Evolutionary conservation across 1,139 yeast species (phyloP), one percentile per base, ranked within the genome.

Genomic region (Diutina catenulata): DNA sequence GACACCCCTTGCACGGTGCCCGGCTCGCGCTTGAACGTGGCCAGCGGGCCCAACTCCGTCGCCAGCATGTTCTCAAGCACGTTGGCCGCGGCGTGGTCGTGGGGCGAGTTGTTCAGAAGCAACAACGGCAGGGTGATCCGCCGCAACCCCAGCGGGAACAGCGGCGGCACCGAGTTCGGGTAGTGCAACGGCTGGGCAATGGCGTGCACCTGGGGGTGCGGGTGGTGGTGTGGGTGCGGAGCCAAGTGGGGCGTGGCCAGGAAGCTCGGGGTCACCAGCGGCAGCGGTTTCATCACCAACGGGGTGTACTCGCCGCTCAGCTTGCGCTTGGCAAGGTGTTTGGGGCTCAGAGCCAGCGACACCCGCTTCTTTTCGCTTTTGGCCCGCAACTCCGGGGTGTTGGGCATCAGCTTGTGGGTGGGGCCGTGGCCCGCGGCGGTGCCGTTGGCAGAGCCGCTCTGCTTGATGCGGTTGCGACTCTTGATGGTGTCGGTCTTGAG

Each of bases 401-500:
- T 64, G 11, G 72, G 68, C 33, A 21, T 31, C 35, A 31, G 35
- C 13, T 31, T 31, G 16, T 31, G 24, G 15, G n/a, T 14, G n/a
- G n/a, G n/a, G n/a, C n/a, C n/a, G n/a, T n/a, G n/a, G n/a, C n/a
- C n/a, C n/a, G n/a, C n/a, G 21, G 60, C 58, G 29, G 60, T 55
- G 15, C 55, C 48, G 39, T 53, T 55, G 36, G 53, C 46, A 32
- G 47, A 48, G 41, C 48, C 50, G 37, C 61, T 67, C 46, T 70
- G 74, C 53, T 77, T 78, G 49, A 76, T 81, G 50, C 97, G 70
- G 55, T 87, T 87, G 51, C 96, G 70, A 36, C 93, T 79, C 59
- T 87, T 84, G 53, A 88, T 88, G 19, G 91, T 87, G 57, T 87
- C 95, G 5, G 95, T 86, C 55, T 88, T 88, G 49, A 88, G 63